These are phyloP conservation scores for Akanthomyces lecanii DNA, from an alignment of 2,329 filamentous ascomycete species.

Conservation along the genomic window DNA sequence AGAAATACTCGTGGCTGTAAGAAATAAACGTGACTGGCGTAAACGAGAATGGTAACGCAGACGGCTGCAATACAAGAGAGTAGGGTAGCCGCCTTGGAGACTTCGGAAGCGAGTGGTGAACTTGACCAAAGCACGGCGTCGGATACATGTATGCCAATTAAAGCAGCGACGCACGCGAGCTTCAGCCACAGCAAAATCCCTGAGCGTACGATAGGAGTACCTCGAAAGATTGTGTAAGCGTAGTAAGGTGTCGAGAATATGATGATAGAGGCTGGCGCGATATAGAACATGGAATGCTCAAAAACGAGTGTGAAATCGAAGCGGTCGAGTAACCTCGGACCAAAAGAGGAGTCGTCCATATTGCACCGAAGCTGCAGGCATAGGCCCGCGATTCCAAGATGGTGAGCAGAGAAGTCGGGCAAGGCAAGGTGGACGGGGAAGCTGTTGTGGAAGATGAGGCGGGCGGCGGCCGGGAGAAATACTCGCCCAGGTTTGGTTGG, in stretches of 20 bases:
- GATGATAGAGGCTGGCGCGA: slow-evolving; percentile 9
- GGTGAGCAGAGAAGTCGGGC: no score
- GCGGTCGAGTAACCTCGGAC: slow-evolving; percentile 4
- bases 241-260: slow-evolving; percentile 14
- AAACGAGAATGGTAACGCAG: slow-evolving; percentile 27
- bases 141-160: slow-evolving; percentile 20
- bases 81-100: slow-evolving; percentile 26
- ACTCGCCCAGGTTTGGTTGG: no score
- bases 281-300: slow-evolving; percentile 10
- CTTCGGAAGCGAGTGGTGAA: slow-evolving; percentile 17
- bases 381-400: no score
- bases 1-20: slow-evolving; percentile 30
- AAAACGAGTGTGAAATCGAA: slow-evolving; percentile 12
- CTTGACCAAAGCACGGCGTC: slow-evolving; percentile 27
- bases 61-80: slow-evolving; percentile 27
- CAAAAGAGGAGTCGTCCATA: slow-evolving; percentile 10
- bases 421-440: no score
- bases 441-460: no score
- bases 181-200: slow-evolving; percentile 24
- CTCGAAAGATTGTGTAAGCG: background rate
- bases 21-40: slow-evolving; percentile 30
- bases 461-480: no score
- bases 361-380: no score
- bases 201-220: background rate
- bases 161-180: background rate